Conservation (phyloP, 306 rosid species). For the Prunus campanulata region DNA sequence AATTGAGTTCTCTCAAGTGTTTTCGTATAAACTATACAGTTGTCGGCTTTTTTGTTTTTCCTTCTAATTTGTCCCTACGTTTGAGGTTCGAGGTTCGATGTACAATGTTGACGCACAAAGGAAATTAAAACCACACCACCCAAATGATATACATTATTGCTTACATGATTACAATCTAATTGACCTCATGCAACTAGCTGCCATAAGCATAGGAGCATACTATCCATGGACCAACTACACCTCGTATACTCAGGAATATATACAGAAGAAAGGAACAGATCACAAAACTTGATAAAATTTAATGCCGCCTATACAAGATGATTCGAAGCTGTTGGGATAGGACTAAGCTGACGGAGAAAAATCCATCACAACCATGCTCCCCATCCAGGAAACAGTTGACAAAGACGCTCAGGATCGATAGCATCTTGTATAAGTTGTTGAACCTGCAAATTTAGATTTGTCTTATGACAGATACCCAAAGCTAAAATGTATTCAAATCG, state of each 20-base stretch:
- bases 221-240: neutral
- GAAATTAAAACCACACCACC: neutral
- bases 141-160: too few relatives aligned
- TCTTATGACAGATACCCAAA: slow-evolving; percentile 3
- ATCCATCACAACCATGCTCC: slow-evolving; percentile 71
- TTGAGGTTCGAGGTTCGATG: too few relatives aligned
- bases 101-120: too few relatives aligned
- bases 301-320: slow-evolving; percentile 38
- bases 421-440: slow-evolving; percentile 96
- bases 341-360: neutral
- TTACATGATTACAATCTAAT: neutral
- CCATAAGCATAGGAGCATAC: neutral
- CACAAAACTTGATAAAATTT: neutral
- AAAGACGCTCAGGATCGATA: slow-evolving; percentile 78
- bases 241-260: neutral
- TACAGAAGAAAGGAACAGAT: neutral
- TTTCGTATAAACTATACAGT: too few relatives aligned
- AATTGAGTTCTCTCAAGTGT: too few relatives aligned
- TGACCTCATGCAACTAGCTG: neutral
- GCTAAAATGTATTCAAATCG: neutral
- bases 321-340: neutral
- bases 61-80: too few relatives aligned
- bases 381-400: slow-evolving; percentile 96
- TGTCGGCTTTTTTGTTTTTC: too few relatives aligned
- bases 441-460: slow-evolving; percentile 46